Percentiles rank a stretch among this genome's conserved stretches.
Evolutionary conservation across 768 basidiomycete genomes (phyloP).

Genomic region (Neoboletus magnificus): DNA sequence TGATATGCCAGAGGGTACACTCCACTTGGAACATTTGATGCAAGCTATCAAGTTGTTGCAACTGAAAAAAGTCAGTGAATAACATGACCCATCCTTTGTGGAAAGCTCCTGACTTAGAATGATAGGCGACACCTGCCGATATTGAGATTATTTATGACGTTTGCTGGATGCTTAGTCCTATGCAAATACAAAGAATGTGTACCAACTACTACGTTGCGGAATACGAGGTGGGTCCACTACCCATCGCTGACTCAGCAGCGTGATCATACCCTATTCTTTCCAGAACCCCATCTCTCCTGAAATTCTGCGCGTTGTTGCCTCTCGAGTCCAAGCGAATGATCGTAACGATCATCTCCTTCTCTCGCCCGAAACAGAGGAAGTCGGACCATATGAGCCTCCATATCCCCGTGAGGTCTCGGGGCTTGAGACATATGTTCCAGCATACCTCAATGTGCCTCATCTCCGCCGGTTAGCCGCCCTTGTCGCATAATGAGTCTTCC

Average conservation of each 20-base stretch:
- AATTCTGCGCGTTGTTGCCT: slow-evolving; percentile 94
- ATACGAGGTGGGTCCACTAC: slow-evolving; percentile 71
- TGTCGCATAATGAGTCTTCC: slow-evolving; percentile 52
- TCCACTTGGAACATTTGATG: slow-evolving; percentile 98
- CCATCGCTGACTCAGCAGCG: not conserved
- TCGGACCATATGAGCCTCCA: slow-evolving; percentile 91
- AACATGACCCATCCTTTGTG: not conserved
- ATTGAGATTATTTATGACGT: slow-evolving; percentile 99
- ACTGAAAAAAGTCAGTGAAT: slow-evolving; percentile 78
- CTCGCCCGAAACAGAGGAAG: slow-evolving; percentile 95
- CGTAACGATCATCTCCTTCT: slow-evolving; percentile 95
- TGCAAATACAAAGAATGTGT: slow-evolving; percentile 99
- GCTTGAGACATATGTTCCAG: slow-evolving; percentile 93
- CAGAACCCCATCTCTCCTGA: slow-evolving; percentile 97
- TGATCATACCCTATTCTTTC: slow-evolving; percentile 3
- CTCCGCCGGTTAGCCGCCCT: slow-evolving; percentile 83
- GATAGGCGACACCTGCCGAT: slow-evolving; percentile 84
- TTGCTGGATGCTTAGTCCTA: slow-evolving; percentile 99
- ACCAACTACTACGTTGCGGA: slow-evolving; percentile 99
- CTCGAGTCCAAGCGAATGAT: slow-evolving; percentile 93
- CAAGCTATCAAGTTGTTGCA: slow-evolving; percentile 98
- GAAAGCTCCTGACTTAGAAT: slow-evolving; percentile 7
- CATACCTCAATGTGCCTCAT: slow-evolving; percentile 87
- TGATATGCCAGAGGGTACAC: slow-evolving; percentile 97
- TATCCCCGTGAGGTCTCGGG: slow-evolving; percentile 93